phyloP scores from a whole-genome alignment of 306 rosid species.

The Trichosanthes cucumerina region DNA sequence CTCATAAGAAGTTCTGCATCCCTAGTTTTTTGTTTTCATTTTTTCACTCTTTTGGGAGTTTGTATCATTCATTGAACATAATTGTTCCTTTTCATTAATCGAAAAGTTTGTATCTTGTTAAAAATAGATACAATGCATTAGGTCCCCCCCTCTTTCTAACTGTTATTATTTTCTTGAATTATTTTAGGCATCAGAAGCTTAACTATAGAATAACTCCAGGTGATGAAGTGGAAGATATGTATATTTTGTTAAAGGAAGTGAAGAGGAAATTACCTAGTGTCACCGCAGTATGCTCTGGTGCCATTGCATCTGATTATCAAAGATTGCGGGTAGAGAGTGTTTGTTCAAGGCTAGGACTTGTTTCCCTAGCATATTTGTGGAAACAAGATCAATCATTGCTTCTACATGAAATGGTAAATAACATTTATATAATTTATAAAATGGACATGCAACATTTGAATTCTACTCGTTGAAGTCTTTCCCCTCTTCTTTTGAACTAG shows the following conservation, averaged over 20 bases:
- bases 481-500: slow-evolving; percentile 26
- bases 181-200: slow-evolving; percentile 70
- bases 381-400: slow-evolving; percentile 91
- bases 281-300: slow-evolving; percentile 85
- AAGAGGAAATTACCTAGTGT: slow-evolving; percentile 74
- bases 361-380: slow-evolving; percentile 95
- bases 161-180: slow-evolving; percentile 14
- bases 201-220: slow-evolving; percentile 73
- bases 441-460: not conserved
- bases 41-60: not conserved
- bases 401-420: slow-evolving; percentile 86
- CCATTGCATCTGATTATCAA: slow-evolving; percentile 97
- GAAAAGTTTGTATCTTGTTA: not conserved
- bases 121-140: not conserved
- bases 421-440: slow-evolving; percentile 11
- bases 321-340: slow-evolving; percentile 95
- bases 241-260: slow-evolving; percentile 70
- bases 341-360: slow-evolving; percentile 98
- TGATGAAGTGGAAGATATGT: slow-evolving; percentile 96
- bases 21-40: not conserved
- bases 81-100: not conserved
- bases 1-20: not conserved
- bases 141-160: slow-evolving; percentile 1
- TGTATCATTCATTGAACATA: not conserved
- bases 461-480: slow-evolving; percentile 1